A percentile compares a stretch with the other conserved stretches of the same genome.
Conservation (phyloP, 2,329 filamentous ascomycete species). For the Sphaerulina vaccinii region DNA sequence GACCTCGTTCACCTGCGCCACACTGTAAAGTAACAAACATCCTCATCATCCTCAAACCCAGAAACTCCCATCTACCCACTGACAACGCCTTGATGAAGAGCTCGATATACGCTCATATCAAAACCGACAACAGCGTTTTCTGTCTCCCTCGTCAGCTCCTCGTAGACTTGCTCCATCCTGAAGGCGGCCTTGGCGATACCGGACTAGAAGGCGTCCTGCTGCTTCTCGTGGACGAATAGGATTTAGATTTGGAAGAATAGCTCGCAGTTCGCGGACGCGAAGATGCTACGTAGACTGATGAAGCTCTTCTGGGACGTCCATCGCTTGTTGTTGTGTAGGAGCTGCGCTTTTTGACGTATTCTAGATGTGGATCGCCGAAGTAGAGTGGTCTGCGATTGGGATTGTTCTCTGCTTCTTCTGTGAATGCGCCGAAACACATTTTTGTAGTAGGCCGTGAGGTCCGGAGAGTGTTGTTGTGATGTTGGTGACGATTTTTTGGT, state of each 20-base stretch:
- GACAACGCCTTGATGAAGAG: background rate
- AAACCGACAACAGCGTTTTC: no score
- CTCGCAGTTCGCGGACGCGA: background rate
- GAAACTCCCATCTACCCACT: background rate
- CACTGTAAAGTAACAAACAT: no score
- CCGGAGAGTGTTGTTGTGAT: background rate
- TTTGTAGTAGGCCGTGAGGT: background rate
- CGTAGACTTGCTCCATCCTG: background rate
- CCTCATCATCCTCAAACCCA: background rate
- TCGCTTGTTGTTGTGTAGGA: background rate
- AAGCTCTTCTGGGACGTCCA: background rate
- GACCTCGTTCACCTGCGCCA: background rate
- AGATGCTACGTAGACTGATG: conserved; percentile 6
- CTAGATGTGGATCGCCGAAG: conserved; percentile 7
- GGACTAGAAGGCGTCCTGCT: conserved; percentile 5
- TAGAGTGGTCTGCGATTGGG: conserved; percentile 11
- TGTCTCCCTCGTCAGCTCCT: no score
- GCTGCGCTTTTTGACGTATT: conserved; percentile 10
- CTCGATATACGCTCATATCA: no score
- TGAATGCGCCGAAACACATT: conserved; percentile 13
- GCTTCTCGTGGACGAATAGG: conserved; percentile 1
- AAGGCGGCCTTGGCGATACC: background rate
- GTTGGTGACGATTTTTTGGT: no score
- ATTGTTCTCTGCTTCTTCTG: conserved; percentile 9
- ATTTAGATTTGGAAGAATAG: conserved; percentile 8